Evolutionary conservation across 2,329 filamentous ascomycete genomes (phyloP).

Genomic region (Xylariaceae sp.): DNA sequence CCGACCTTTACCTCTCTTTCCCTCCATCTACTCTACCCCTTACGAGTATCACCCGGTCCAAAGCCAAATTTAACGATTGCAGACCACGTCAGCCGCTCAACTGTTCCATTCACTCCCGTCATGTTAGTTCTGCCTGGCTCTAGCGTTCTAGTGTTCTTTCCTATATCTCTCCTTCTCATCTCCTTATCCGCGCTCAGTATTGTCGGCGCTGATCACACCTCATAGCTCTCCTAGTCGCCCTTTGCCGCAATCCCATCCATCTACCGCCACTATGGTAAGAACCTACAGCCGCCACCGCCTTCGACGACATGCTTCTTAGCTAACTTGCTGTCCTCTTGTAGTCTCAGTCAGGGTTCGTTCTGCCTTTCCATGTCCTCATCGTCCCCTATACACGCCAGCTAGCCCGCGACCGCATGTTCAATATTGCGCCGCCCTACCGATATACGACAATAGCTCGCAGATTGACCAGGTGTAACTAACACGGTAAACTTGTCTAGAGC

Average conservation of each 20-base stretch:
- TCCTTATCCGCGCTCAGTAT: constrained; percentile 16
- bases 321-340: constrained; percentile 43
- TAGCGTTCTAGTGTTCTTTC: not conserved
- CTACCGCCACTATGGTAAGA: constrained; percentile 42
- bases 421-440: constrained; percentile 17
- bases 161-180: constrained; percentile 14
- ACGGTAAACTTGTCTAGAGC: constrained; percentile 59
- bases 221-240: constrained; percentile 36
- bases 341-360: constrained; percentile 74
- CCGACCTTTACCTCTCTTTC: constrained; percentile 34
- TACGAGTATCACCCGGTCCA: constrained; percentile 23
- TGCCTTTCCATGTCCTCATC: constrained; percentile 28
- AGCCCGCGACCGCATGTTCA: constrained; percentile 23
- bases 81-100: constrained; percentile 28
- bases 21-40: constrained; percentile 18
- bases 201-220: constrained; percentile 38
- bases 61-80: constrained; percentile 23
- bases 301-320: constrained; percentile 22
- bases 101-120: constrained; percentile 17
- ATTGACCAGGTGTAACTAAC: constrained; percentile 17
- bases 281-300: not conserved
- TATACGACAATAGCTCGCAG: not conserved
- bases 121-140: constrained; percentile 28
- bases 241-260: constrained; percentile 31
- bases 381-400: constrained; percentile 14